Percentiles rank a stretch among this genome's conserved stretches.
phyloP scores from a whole-genome alignment of 2,329 filamentous ascomycete genomes.

The Colletotrichum sp. region DNA sequence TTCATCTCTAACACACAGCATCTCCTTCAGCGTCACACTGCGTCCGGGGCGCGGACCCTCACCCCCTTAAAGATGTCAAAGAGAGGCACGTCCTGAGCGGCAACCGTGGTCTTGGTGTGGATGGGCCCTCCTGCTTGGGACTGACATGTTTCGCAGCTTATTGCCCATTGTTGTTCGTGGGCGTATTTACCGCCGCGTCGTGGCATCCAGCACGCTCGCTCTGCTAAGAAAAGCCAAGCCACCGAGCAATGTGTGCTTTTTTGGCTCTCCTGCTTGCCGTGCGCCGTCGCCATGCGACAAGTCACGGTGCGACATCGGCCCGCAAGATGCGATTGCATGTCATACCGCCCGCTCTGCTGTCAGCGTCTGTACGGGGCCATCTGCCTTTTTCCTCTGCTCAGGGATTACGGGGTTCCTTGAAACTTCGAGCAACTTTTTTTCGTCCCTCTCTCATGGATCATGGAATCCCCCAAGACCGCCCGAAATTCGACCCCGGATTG shows the following conservation, averaged over 20 bases:
- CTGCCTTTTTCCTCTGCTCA: not conserved
- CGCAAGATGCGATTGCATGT: not conserved
- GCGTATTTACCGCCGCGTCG: not conserved
- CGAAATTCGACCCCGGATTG: slow-evolving; percentile 16
- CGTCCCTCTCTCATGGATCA: not conserved
- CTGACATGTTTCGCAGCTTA: not conserved
- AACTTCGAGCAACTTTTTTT: not conserved
- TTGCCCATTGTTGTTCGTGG: not conserved
- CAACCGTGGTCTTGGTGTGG: not conserved
- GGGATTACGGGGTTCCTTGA: not conserved
- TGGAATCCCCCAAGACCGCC: not conserved
- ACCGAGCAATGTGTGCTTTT: not conserved
- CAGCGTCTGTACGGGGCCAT: not conserved
- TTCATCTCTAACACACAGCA: not conserved
- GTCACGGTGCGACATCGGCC: not conserved
- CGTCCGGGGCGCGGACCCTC: not conserved
- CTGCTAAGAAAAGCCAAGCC: not conserved
- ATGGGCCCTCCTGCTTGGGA: not conserved
- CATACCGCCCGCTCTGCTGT: not conserved
- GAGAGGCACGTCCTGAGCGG: not conserved
- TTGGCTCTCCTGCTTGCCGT: not conserved
- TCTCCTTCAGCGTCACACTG: slow-evolving; percentile 9
- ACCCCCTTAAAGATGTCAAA: slow-evolving; percentile 11
- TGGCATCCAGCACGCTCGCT: slow-evolving; percentile 1
- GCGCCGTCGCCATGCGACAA: slow-evolving; percentile 7